Percentiles rank a stretch among this genome's conserved stretches.
Evolutionary conservation across 495 filamentous ascomycete genomes (phyloP).

Genomic region (Tuber microsphaerosporum): DNA sequence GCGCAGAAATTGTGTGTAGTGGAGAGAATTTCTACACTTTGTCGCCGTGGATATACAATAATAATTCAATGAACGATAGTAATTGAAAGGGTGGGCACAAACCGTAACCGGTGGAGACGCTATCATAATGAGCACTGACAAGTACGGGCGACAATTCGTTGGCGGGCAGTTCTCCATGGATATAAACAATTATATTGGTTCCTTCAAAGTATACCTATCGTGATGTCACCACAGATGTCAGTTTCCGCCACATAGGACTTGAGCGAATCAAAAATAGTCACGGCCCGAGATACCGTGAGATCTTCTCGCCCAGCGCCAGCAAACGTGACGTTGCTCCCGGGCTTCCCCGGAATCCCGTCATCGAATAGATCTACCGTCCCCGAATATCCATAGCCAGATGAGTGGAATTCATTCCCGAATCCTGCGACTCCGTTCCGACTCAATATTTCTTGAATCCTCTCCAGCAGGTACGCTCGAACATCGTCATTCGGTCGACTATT

Average conservation of each 20-base stretch:
- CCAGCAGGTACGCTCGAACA: constrained; percentile 67
- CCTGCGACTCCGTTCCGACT: constrained; percentile 49
- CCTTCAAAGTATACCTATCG: constrained; percentile 77
- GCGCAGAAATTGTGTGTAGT: not conserved
- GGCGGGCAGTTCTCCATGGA: constrained; percentile 66
- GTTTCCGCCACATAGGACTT: not conserved
- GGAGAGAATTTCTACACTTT: not conserved
- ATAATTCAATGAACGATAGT: not conserved
- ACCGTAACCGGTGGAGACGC: constrained; percentile 73
- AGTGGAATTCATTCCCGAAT: constrained; percentile 10
- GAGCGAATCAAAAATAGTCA: no score
- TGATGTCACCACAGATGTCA: constrained; percentile 34
- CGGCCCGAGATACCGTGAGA: constrained; percentile 22
- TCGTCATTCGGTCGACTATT: constrained; percentile 78
- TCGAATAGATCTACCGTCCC: constrained; percentile 61
- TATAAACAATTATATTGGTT: constrained; percentile 85
- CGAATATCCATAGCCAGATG: constrained; percentile 4
- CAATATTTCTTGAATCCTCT: constrained; percentile 62
- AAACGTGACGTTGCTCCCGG: constrained; percentile 66
- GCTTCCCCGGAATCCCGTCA: constrained; percentile 48
- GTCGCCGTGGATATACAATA: not conserved
- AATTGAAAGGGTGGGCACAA: constrained; percentile 11
- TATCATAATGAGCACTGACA: constrained; percentile 94
- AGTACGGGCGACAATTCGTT: constrained; percentile 58
- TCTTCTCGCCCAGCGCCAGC: constrained; percentile 35